Percentiles rank a stretch among this genome's conserved stretches.
phyloP scores from a whole-genome alignment of 495 filamentous ascomycete species.

The Aspergillus steynii region DNA sequence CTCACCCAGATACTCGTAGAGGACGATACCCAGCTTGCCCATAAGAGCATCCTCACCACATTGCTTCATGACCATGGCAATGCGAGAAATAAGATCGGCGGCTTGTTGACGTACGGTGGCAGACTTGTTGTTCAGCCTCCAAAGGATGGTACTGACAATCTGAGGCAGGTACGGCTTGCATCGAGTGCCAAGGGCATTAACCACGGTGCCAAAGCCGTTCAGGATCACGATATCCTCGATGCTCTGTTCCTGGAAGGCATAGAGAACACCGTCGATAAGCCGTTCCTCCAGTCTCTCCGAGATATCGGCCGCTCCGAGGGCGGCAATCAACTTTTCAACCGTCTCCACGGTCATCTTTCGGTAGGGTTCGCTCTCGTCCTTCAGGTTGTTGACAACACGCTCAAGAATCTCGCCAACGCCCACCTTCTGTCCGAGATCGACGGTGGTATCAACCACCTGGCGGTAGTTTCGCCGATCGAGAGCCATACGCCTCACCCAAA shows the following conservation, averaged over 20 bases:
- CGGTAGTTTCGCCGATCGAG: constrained; percentile 95
- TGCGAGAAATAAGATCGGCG: constrained; percentile 92
- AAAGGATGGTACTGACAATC: constrained; percentile 95
- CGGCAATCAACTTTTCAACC: constrained; percentile 90
- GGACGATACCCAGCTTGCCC: constrained; percentile 93
- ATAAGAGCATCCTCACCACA: constrained; percentile 94
- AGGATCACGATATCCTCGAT: constrained; percentile 95
- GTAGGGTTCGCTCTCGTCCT: constrained; percentile 97
- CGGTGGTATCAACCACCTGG: constrained; percentile 96
- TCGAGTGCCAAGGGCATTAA: constrained; percentile 90
- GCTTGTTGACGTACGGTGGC: constrained; percentile 96
- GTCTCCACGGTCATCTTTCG: constrained; percentile 99
- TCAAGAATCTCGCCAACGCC: constrained; percentile 94
- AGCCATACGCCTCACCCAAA: constrained; percentile 97
- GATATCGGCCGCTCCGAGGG: constrained; percentile 90
- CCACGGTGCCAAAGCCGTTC: constrained; percentile 98
- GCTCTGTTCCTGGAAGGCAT: constrained; percentile 97
- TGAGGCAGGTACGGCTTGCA: constrained; percentile 97
- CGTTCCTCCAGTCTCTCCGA: constrained; percentile 88
- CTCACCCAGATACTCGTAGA: constrained; percentile 98
- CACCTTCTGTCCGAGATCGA: constrained; percentile 96
- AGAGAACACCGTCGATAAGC: constrained; percentile 93
- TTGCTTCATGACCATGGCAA: constrained; percentile 98
- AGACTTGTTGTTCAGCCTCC: constrained; percentile 96
- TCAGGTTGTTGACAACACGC: constrained; percentile 88